These are phyloP conservation scores for Alternaria ethzedia DNA, from an alignment of 2,329 filamentous ascomycete genomes.

Conservation along the genomic window DNA sequence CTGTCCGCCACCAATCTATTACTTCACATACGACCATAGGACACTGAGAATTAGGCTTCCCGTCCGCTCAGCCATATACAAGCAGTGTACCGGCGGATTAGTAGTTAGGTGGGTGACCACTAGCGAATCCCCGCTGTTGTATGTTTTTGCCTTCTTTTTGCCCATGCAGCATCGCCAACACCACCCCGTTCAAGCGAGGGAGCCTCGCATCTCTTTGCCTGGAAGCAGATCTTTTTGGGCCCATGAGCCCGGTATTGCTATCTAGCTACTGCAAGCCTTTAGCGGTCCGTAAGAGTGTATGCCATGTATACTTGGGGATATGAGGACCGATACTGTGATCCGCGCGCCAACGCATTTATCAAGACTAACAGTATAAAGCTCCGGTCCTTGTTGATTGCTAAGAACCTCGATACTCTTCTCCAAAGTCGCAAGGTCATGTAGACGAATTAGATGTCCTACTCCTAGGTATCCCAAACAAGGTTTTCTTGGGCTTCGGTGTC, in stretches of 20 bases:
- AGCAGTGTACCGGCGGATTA: not conserved
- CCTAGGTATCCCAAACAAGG: too few species aligned
- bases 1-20: not conserved
- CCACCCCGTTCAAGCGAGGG: not conserved
- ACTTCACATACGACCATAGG: not conserved
- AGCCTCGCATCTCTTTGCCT: not conserved
- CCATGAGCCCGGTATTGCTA: fast-evolving
- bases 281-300: too few species aligned
- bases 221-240: fast-evolving
- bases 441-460: not conserved
- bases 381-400: too few species aligned
- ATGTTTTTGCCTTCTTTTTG: not conserved
- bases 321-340: too few species aligned
- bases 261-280: not conserved
- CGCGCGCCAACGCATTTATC: too few species aligned
- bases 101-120: not conserved
- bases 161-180: not conserved
- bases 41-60: not conserved
- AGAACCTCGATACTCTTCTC: too few species aligned
- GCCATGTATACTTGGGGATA: too few species aligned
- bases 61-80: not conserved
- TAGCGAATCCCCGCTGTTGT: not conserved
- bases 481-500: too few species aligned
- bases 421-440: not conserved
- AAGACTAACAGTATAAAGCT: too few species aligned